phyloP scores from a whole-genome alignment of 179 eudicot genomes.

The Corrigiola litoralis region DNA sequence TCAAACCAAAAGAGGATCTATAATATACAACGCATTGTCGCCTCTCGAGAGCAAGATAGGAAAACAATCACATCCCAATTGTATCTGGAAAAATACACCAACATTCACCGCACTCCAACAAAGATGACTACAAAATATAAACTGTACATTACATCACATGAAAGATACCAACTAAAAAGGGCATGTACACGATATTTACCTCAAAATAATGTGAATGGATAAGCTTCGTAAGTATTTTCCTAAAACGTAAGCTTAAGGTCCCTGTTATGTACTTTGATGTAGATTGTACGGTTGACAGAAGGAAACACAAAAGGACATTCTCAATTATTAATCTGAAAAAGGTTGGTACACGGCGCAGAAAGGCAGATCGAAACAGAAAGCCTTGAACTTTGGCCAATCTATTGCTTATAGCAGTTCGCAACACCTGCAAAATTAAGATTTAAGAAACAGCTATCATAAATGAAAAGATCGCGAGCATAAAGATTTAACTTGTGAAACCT shows the following conservation, averaged over 20 bases:
- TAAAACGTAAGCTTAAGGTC: slow-evolving; percentile 78
- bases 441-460: background rate
- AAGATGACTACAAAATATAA: background rate
- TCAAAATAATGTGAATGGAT: slow-evolving; percentile 89
- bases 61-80: background rate
- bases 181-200: slow-evolving; percentile 39
- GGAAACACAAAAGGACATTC: slow-evolving; percentile 81
- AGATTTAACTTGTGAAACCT: too few relatives aligned
- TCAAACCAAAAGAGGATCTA: too few relatives aligned
- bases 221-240: slow-evolving; percentile 90
- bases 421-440: slow-evolving; percentile 49
- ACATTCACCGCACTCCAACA: background rate
- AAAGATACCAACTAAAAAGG: background rate
- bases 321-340: slow-evolving; percentile 86
- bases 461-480: background rate
- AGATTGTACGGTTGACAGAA: slow-evolving; percentile 78
- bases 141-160: background rate
- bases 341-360: slow-evolving; percentile 87
- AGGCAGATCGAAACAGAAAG: slow-evolving; percentile 93
- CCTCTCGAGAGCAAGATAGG: background rate
- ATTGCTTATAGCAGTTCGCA: slow-evolving; percentile 90
- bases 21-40: background rate
- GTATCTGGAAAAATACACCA: background rate
- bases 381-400: slow-evolving; percentile 98
- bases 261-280: slow-evolving; percentile 96